Base-by-base conservation (phyloP, 1,284 basidiomycete species). In the Ceratobasidium sp. region DNA sequence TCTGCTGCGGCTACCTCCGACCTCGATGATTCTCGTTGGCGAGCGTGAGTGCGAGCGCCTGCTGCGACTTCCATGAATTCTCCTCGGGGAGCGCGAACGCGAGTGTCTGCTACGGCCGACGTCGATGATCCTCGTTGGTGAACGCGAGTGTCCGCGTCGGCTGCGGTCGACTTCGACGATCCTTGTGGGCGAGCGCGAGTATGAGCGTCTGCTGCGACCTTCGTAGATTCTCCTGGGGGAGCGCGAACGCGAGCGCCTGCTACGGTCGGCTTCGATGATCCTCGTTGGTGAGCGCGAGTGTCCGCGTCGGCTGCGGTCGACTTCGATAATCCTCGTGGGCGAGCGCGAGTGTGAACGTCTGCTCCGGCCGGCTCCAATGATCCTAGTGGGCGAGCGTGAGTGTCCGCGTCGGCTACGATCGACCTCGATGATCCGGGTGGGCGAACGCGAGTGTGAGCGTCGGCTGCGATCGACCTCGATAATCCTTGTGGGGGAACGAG, bases 11-110 rank as follows among this genome's bases (percentile, higher is more conserved):
- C 17, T 17, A 8, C 38, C 38, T 40, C 17, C 38, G 17, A 40
- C 38, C 17, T 17, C 8, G 38, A 40, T 40, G 38, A 40, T 40
- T 40, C 32, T 31, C n/a, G 47, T 52, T 10, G 60, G 49, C 35
- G 58, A 62, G 2, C 32, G 7, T 17, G 38, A 40, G 38, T 17
- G 45, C 0, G 60, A 53, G 17, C 38, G 38, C 10, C 58, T 47
- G 35, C 49, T 52, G 15, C 49, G 60, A 27, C 49, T 17, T 40
- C 38, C 56, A 6, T 56, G 25, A 12, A 55, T 10, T 20, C 42
- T 57, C 55, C 55, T 57, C 2, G 55, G 27, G 15, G 55, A n/a
- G n/a, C n/a, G 55, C 40, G 55, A 57, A 31, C 32, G 53, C 34
- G 53, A 38, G 15, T 35, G 17, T 8, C 34, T n/a, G 27, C 53